Evolutionary conservation across 495 filamentous ascomycete species (phyloP).

Genomic region (Viridothelium virens): DNA sequence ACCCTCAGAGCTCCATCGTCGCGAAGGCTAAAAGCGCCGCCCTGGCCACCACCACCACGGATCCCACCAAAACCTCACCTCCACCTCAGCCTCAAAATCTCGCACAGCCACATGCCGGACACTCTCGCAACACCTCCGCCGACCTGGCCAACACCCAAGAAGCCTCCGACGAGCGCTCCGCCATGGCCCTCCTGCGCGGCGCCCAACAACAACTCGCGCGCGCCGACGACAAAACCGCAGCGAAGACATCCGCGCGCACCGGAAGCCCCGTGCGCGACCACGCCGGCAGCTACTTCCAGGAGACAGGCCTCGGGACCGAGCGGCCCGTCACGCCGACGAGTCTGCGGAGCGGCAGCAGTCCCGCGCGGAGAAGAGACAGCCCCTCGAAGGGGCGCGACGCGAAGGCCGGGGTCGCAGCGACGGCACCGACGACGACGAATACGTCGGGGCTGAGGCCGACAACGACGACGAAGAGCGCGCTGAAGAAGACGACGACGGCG

Average conservation of each 20-base stretch:
- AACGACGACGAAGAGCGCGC: constrained; percentile 2
- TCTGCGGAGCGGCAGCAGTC: background rate
- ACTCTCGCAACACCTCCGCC: background rate
- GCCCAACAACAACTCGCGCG: constrained; percentile 3
- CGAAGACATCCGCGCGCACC: background rate
- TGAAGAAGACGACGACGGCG: background rate
- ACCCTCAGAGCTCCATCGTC: constrained; percentile 1
- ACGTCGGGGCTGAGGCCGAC: constrained; percentile 2
- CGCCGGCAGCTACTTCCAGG: background rate
- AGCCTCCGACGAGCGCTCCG: constrained; percentile 1
- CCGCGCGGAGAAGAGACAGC: background rate
- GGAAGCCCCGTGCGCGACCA: background rate
- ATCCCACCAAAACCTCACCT: background rate
- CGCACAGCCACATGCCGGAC: background rate
- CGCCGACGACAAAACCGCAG: background rate
- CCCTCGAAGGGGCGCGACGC: background rate
- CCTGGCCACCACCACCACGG: background rate
- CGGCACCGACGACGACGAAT: background rate
- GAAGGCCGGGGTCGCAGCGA: background rate
- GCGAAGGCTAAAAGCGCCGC: background rate
- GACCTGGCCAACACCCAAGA: background rate
- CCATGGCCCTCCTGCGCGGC: background rate
- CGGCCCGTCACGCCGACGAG: constrained; percentile 5
- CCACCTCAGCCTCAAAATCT: background rate
- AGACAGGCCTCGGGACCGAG: background rate